Evolutionary conservation across 139 green algal species (phyloP).

Genomic region (Picochlorum sp.): DNA sequence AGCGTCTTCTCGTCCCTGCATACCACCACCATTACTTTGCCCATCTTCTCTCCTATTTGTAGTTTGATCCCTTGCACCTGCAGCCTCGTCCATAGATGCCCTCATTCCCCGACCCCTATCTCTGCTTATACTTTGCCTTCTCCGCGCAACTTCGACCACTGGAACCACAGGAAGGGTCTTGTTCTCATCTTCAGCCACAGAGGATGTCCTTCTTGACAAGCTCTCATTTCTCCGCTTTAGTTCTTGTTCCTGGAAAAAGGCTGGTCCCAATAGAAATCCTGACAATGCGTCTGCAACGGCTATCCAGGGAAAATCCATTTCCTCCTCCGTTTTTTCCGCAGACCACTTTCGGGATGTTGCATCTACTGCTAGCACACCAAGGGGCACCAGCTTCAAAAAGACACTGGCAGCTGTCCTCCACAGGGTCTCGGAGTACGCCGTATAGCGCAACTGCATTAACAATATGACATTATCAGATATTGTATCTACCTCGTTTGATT

Average conservation of each 20-base stretch:
- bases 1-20: slow-evolving; percentile 36
- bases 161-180: no score
- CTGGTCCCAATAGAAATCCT: neutral
- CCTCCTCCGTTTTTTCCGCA: neutral
- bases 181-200: no score
- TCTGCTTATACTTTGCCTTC: no score
- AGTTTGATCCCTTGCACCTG: no score
- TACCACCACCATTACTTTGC: no score
- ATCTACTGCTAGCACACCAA: slow-evolving; percentile 46
- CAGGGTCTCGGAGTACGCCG: slow-evolving; percentile 26
- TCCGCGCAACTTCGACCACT: no score
- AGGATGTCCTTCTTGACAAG: no score
- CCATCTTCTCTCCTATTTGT: no score
- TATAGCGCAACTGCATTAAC: slow-evolving; percentile 23
- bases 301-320: neutral
- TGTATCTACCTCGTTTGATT: neutral
- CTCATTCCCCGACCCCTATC: no score
- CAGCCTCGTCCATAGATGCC: no score
- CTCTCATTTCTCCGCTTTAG: no score
- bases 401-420: slow-evolving; percentile 47
- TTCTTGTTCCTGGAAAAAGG: no score
- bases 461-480: neutral
- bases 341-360: neutral
- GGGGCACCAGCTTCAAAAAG: slow-evolving; percentile 44
- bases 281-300: neutral